Percentiles rank a stretch among this genome's conserved stretches.
These are phyloP conservation scores for Colletotrichum ledebouriae DNA, from an alignment of 2,329 filamentous ascomycete species.

Conservation along the genomic window DNA sequence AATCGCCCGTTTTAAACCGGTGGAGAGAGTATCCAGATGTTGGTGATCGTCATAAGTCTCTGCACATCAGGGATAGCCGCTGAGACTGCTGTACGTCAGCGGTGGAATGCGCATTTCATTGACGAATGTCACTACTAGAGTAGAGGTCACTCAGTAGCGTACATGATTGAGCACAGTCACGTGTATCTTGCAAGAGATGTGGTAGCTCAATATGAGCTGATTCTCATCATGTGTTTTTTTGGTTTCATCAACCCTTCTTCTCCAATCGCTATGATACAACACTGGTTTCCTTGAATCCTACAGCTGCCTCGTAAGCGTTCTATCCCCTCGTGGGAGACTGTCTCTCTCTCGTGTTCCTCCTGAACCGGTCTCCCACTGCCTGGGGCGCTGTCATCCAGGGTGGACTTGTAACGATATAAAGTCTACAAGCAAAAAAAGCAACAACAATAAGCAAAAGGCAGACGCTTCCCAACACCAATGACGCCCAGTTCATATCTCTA, in stretches of 20 bases:
- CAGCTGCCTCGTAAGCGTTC: constrained; percentile 35
- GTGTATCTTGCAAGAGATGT: neutral
- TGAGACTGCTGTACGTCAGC: constrained; percentile 11
- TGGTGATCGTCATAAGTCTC: constrained; percentile 28
- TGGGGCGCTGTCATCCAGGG: constrained; percentile 27
- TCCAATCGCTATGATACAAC: constrained; percentile 43
- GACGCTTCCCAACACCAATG: constrained; percentile 41
- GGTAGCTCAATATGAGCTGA: constrained; percentile 37
- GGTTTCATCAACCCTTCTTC: constrained; percentile 39
- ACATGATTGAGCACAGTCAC: constrained; percentile 2
- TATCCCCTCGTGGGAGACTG: constrained; percentile 21
- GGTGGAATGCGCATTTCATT: neutral
- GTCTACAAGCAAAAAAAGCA: constrained; percentile 37
- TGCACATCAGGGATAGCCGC: constrained; percentile 9
- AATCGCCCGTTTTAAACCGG: constrained; percentile 21
- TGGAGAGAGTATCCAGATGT: constrained; percentile 29
- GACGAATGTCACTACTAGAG: neutral
- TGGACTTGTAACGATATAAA: constrained; percentile 42
- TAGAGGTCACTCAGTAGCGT: no score
- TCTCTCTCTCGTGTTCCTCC: constrained; percentile 20
- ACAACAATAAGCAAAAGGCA: constrained; percentile 34
- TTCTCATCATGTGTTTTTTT: constrained; percentile 31
- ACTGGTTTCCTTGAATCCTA: constrained; percentile 42
- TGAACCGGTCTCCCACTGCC: constrained; percentile 29
- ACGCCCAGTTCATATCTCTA: constrained; percentile 43